Conservation (phyloP, 768 basidiomycete genomes). For the Lactarius sanguifluus region DNA sequence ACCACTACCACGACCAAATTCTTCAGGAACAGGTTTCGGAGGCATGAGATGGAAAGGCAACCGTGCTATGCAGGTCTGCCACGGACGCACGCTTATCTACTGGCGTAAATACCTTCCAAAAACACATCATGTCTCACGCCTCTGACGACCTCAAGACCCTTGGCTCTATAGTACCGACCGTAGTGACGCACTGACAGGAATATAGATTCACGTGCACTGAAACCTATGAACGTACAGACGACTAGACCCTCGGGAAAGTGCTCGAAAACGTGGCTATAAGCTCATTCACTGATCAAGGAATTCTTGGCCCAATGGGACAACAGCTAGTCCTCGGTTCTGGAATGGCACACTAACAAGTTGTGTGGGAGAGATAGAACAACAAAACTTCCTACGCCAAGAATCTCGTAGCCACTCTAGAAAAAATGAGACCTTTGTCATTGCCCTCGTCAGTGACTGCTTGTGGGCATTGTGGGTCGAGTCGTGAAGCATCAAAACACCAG, state of each 20-base stretch:
- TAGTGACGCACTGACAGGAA: too few species aligned
- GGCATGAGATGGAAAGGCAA: conserved; percentile 22
- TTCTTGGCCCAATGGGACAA: conserved; percentile 58
- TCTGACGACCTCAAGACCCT: too few species aligned
- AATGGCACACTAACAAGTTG: conserved; percentile 8
- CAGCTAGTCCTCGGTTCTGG: conserved; percentile 57
- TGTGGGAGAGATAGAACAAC: conserved; percentile 7
- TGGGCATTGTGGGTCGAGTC: too few species aligned
- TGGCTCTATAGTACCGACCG: too few species aligned
- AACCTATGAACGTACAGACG: conserved; percentile 44
- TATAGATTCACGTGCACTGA: too few species aligned
- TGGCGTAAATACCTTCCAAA: too few species aligned
- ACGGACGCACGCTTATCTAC: too few species aligned
- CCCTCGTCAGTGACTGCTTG: background rate
- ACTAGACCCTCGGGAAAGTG: conserved; percentile 74
- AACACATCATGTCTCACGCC: too few species aligned
- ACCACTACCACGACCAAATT: background rate
- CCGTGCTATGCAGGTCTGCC: background rate
- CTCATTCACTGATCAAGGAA: too few species aligned
- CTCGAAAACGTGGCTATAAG: conserved; percentile 53
- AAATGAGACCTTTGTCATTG: background rate
- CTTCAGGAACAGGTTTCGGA: conserved; percentile 17
- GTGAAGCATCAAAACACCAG: too few species aligned
- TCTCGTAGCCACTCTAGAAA: conserved; percentile 63
- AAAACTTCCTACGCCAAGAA: conserved; percentile 52